Conservation (phyloP, 2,329 filamentous ascomycete genomes). For the Lomentospora prolificans region DNA sequence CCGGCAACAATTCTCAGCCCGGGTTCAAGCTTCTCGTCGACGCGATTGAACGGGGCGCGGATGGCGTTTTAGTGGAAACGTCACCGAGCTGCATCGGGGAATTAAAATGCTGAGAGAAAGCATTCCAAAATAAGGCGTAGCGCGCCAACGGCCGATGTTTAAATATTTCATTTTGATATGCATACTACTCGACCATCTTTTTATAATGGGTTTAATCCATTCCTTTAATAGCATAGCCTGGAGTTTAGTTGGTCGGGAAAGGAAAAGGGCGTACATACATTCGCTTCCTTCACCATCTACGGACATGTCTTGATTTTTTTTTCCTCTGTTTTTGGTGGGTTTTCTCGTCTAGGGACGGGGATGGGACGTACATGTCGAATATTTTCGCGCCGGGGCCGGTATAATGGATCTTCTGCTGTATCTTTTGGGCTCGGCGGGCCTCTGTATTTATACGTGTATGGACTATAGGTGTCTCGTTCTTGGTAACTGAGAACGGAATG, state of each 20-base stretch:
- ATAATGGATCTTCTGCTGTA: no score
- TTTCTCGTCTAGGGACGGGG: no score
- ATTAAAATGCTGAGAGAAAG: not conserved
- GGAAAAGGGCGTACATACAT: not conserved
- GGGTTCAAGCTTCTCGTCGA: constrained; percentile 14
- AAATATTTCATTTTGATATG: no score
- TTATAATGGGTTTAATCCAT: not conserved
- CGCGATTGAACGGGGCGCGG: constrained; percentile 28
- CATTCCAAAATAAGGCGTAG: no score
- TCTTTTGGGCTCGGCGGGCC: no score
- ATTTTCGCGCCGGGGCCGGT: no score
- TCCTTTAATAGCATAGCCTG: constrained; percentile 14
- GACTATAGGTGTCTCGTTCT: no score
- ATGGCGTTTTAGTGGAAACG: constrained; percentile 23
- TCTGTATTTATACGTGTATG: no score
- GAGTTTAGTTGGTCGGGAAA: not conserved
- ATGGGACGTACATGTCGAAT: no score
- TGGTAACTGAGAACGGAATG: no score
- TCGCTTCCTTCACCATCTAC: not conserved
- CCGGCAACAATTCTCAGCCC: constrained; percentile 10
- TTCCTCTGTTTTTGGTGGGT: not conserved
- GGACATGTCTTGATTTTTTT: not conserved
- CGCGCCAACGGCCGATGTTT: not conserved
- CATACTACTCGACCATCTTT: no score
- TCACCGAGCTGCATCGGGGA: not conserved